These are phyloP conservation scores for Salvia splendens DNA, from an alignment of 257 asterid species.

Conservation along the genomic window DNA sequence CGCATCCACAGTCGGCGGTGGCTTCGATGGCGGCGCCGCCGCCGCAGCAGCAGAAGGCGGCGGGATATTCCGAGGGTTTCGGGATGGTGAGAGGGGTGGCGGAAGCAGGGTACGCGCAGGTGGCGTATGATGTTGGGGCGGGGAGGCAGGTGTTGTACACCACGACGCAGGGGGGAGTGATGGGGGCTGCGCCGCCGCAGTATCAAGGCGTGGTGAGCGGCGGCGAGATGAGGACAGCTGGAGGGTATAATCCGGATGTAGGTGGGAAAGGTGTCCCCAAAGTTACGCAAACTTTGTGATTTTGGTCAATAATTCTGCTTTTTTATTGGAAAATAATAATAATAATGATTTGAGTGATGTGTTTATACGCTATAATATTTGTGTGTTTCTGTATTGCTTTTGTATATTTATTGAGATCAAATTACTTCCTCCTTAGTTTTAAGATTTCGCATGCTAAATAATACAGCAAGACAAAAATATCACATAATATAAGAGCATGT, in stretches of 20 bases:
- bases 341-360: conserved; percentile 26
- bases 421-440: neutral
- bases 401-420: conserved; percentile 16
- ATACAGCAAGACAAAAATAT: neutral
- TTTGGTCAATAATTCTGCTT: conserved; percentile 14
- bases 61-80: conserved; percentile 52
- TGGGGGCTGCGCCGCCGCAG: conserved; percentile 49
- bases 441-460: neutral
- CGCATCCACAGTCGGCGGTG: conserved; percentile 39
- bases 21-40: conserved; percentile 42
- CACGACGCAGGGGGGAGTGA: conserved; percentile 58
- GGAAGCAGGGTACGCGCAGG: conserved; percentile 57
- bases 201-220: conserved; percentile 44
- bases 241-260: conserved; percentile 48
- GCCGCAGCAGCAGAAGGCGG: conserved; percentile 42
- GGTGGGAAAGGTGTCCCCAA: conserved; percentile 50
- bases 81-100: conserved; percentile 53
- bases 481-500: no score
- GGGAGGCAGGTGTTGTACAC: conserved; percentile 75
- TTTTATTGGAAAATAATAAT: neutral
- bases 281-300: conserved; percentile 59
- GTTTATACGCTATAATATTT: neutral
- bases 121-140: conserved; percentile 68
- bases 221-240: conserved; percentile 45
- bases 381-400: neutral